These are phyloP conservation scores for Neofusicoccum ribis DNA, from an alignment of 2,329 filamentous ascomycete genomes.

Conservation along the genomic window DNA sequence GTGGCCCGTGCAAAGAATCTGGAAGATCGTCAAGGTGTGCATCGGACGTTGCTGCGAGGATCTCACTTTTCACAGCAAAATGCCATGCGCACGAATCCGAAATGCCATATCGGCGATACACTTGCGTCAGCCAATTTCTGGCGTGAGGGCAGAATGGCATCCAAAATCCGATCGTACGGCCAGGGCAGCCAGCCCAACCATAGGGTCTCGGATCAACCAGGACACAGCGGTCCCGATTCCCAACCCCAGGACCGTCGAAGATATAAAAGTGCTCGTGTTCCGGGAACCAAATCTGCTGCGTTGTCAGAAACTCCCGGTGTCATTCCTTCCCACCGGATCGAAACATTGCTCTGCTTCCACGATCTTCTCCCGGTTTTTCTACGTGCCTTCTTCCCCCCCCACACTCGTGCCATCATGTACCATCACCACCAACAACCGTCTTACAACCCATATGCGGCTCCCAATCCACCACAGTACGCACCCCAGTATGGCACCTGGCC, in stretches of 20 bases:
- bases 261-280: background rate
- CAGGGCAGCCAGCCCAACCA: background rate
- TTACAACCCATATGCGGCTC: conserved; percentile 3
- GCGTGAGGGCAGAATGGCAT: conserved; percentile 11
- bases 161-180: background rate
- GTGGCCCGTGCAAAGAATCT: conserved; percentile 1
- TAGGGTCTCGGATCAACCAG: background rate
- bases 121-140: background rate
- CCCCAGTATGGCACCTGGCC: conserved; percentile 11
- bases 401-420: conserved; percentile 1
- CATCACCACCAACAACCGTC: conserved; percentile 17
- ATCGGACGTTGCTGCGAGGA: conserved; percentile 17
- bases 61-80: conserved; percentile 19
- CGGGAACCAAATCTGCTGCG: background rate
- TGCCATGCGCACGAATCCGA: conserved; percentile 7
- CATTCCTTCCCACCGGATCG: background rate
- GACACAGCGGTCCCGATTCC: background rate
- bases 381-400: background rate
- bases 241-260: background rate
- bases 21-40: conserved; percentile 15
- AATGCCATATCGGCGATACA: conserved; percentile 17
- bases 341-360: background rate
- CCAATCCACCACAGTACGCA: conserved; percentile 12
- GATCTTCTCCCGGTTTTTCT: background rate
- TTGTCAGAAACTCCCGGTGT: background rate